phyloP scores from a whole-genome alignment of 495 filamentous ascomycete species.

The Penicillium odoratum region DNA sequence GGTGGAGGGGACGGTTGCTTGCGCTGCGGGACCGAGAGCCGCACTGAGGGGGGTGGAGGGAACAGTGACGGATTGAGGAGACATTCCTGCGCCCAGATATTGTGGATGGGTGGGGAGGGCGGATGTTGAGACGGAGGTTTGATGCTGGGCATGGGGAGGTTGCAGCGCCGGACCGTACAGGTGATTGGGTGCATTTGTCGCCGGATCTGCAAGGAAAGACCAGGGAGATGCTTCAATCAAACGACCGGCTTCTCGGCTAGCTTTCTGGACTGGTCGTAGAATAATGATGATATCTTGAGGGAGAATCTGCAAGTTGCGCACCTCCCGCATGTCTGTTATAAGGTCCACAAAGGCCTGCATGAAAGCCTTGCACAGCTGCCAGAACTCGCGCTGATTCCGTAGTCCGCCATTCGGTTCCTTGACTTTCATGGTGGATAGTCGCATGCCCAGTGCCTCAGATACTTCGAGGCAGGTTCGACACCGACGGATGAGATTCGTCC shows the following conservation, averaged over 20 bases:
- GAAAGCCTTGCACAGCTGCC: conserved; percentile 76
- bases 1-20: conserved; percentile 83
- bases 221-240: conserved; percentile 78
- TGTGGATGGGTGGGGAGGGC: conserved; percentile 25
- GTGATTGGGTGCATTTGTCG: conserved; percentile 25
- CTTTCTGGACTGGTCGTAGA: conserved; percentile 73
- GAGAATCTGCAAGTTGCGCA: conserved; percentile 62
- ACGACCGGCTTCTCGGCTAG: conserved; percentile 71
- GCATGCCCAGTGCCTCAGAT: conserved; percentile 64
- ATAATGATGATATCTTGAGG: conserved; percentile 65
- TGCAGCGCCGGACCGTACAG: conserved; percentile 46
- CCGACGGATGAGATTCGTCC: conserved; percentile 67
- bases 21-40: conserved; percentile 82
- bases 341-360: conserved; percentile 75
- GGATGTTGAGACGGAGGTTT: conserved; percentile 34
- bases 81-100: conserved; percentile 35
- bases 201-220: conserved; percentile 54
- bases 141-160: conserved; percentile 34
- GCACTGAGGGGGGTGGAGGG: conserved; percentile 77
- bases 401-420: conserved; percentile 71
- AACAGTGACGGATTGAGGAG: conserved; percentile 44
- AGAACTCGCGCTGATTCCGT: conserved; percentile 75
- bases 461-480: conserved; percentile 63
- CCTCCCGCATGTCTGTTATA: conserved; percentile 67
- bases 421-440: conserved; percentile 76